Evolutionary conservation across 2,329 filamentous ascomycete genomes (phyloP).

Genomic region (Neonectria sp.): DNA sequence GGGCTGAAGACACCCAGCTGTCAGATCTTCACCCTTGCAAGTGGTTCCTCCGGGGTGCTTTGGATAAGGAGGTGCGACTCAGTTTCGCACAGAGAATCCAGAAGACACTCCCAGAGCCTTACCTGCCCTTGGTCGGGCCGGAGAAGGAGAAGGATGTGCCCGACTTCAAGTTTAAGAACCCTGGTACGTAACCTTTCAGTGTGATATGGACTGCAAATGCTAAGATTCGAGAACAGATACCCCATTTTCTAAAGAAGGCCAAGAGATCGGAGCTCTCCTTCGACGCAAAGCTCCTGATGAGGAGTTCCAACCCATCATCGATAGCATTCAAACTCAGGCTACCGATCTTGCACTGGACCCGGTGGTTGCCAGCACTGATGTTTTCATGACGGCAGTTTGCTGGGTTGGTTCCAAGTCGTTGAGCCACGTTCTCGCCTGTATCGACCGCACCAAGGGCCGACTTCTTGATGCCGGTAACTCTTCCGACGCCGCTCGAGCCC

Average conservation of each 20-base stretch:
- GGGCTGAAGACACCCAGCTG: constrained; percentile 88
- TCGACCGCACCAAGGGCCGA: constrained; percentile 93
- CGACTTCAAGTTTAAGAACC: constrained; percentile 89
- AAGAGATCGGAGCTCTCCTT: constrained; percentile 83
- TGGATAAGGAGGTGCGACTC: constrained; percentile 97
- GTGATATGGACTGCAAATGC: neutral
- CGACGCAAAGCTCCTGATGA: constrained; percentile 88
- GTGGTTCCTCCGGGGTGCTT: constrained; percentile 89
- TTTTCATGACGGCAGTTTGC: constrained; percentile 93
- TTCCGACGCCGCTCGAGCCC: constrained; percentile 82
- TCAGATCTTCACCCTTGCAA: constrained; percentile 88
- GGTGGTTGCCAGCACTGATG: constrained; percentile 89
- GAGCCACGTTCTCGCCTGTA: constrained; percentile 94
- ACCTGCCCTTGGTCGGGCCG: constrained; percentile 84
- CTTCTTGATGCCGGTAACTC: constrained; percentile 83
- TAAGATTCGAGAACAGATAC: constrained; percentile 68
- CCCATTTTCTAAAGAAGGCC: constrained; percentile 88
- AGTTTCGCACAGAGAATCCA: constrained; percentile 98
- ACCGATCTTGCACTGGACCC: constrained; percentile 81
- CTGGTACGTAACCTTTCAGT: constrained; percentile 67
- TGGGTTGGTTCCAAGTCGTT: constrained; percentile 95
- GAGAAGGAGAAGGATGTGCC: constrained; percentile 97
- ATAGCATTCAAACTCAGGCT: constrained; percentile 86
- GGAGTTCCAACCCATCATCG: constrained; percentile 86
- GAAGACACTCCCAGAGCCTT: constrained; percentile 89